These are phyloP conservation scores for Colletotrichum melonis DNA, from an alignment of 2,329 filamentous ascomycete species.

Conservation along the genomic window DNA sequence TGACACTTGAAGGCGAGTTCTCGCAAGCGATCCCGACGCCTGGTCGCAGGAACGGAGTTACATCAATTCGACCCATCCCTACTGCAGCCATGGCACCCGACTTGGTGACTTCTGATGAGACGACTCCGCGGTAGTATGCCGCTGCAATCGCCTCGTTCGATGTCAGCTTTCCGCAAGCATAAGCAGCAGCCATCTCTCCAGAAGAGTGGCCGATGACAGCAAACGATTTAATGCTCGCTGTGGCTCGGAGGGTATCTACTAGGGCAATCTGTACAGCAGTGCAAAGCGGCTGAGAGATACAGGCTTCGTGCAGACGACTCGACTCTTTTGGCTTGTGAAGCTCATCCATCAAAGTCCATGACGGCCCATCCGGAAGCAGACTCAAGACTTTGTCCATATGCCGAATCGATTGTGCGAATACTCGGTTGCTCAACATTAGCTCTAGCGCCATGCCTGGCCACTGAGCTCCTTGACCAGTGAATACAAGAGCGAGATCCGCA, in stretches of 20 bases:
- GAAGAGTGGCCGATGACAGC: constrained; percentile 52
- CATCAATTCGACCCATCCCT: constrained; percentile 38
- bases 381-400: constrained; percentile 34
- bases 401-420: constrained; percentile 18
- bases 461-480: constrained; percentile 50
- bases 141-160: constrained; percentile 51
- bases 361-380: constrained; percentile 12
- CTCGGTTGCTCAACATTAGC: constrained; percentile 32
- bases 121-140: constrained; percentile 53
- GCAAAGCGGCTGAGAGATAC: constrained; percentile 44
- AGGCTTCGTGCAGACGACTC: constrained; percentile 16
- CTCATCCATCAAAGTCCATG: constrained; percentile 39
- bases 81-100: constrained; percentile 48
- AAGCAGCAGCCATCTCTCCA: constrained; percentile 46
- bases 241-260: constrained; percentile 44
- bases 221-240: constrained; percentile 43
- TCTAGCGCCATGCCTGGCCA: constrained; percentile 46
- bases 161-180: constrained; percentile 41
- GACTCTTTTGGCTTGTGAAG: constrained; percentile 30
- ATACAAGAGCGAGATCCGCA: constrained; percentile 39
- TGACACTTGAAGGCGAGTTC: constrained; percentile 41
- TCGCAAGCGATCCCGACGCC: constrained; percentile 39
- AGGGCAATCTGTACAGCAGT: constrained; percentile 50
- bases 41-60: neutral
- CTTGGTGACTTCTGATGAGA: constrained; percentile 29